Conservation (phyloP, 371 early-diverging fungal species). For the Batkoa obscura region DNA sequence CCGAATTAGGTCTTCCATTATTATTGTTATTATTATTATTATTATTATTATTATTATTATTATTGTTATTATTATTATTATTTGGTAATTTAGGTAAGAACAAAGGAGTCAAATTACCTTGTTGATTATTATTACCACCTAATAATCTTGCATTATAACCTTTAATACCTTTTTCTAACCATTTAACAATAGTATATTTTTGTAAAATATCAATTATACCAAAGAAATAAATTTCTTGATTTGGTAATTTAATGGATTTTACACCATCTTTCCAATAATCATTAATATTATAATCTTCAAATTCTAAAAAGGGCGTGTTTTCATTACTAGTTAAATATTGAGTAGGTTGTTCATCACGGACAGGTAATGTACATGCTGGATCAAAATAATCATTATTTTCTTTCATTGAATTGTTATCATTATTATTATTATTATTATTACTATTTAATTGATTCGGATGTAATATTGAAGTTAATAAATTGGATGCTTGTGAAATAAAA, state of each 20-base stretch:
- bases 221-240: constrained; percentile 24
- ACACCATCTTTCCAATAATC: constrained; percentile 14
- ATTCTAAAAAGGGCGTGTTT: no score
- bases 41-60: no score
- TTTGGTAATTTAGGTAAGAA: not conserved
- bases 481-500: constrained; percentile 4
- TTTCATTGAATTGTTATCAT: no score
- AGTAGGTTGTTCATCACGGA: not conserved
- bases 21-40: no score
- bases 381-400: no score
- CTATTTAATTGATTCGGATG: no score
- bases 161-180: constrained; percentile 28
- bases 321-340: no score
- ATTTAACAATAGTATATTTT: constrained; percentile 28
- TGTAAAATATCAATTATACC: constrained; percentile 37
- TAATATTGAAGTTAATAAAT: constrained; percentile 3
- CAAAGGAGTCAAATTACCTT: not conserved
- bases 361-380: not conserved
- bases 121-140: no score
- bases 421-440: no score
- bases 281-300: not conserved
- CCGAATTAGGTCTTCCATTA: not conserved
- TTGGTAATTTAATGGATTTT: constrained; percentile 9
- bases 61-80: not conserved
- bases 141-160: constrained; percentile 16